A percentile compares a stretch with the other conserved stretches of the same genome.
Evolutionary conservation across 306 rosid genomes (phyloP).

Genomic region (Elaeagnus macrophylla): DNA sequence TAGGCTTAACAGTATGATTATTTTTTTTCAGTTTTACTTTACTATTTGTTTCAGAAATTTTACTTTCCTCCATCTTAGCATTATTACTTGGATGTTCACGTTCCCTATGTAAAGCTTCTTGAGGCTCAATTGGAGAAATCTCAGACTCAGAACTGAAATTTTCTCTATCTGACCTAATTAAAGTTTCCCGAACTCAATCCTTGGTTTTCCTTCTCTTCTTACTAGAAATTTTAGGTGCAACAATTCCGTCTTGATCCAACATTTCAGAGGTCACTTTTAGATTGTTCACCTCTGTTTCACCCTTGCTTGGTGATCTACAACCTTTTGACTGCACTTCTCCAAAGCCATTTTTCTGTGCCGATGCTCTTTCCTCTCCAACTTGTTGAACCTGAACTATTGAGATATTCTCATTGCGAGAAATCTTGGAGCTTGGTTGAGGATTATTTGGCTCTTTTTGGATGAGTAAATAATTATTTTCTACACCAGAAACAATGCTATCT

Average conservation of each 20-base stretch:
- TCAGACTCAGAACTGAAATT: slow-evolving; percentile 19
- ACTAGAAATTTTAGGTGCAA: slow-evolving; percentile 20
- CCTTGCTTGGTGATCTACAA: slow-evolving; percentile 18
- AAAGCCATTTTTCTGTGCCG: slow-evolving; percentile 22
- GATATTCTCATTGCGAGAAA: slow-evolving; percentile 16
- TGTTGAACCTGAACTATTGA: slow-evolving; percentile 18
- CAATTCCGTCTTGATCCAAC: slow-evolving; percentile 2
- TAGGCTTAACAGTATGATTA: slow-evolving; percentile 15
- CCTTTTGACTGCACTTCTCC: slow-evolving; percentile 22
- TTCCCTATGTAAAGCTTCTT: slow-evolving; percentile 22
- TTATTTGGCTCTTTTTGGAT: slow-evolving; percentile 20
- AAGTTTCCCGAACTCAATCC: slow-evolving; percentile 20
- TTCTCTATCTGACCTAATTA: slow-evolving; percentile 13
- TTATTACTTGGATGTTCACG: slow-evolving; percentile 27
- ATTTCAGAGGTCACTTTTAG: slow-evolving; percentile 23
- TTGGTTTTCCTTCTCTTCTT: slow-evolving; percentile 23
- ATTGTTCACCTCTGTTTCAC: slow-evolving; percentile 16
- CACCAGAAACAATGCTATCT: slow-evolving; percentile 15
- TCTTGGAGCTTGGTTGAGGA: slow-evolving; percentile 9
- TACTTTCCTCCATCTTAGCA: slow-evolving; percentile 20
- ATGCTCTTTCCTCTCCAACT: slow-evolving; percentile 31
- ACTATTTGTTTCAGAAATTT: slow-evolving; percentile 31
- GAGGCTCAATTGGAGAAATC: slow-evolving; percentile 20
- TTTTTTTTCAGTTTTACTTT: slow-evolving; percentile 17
- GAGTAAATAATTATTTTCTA: slow-evolving; percentile 15